Percentiles rank a stretch among this genome's conserved stretches.
Evolutionary conservation across 768 basidiomycete species (phyloP).

Genomic region (Postia placenta): DNA sequence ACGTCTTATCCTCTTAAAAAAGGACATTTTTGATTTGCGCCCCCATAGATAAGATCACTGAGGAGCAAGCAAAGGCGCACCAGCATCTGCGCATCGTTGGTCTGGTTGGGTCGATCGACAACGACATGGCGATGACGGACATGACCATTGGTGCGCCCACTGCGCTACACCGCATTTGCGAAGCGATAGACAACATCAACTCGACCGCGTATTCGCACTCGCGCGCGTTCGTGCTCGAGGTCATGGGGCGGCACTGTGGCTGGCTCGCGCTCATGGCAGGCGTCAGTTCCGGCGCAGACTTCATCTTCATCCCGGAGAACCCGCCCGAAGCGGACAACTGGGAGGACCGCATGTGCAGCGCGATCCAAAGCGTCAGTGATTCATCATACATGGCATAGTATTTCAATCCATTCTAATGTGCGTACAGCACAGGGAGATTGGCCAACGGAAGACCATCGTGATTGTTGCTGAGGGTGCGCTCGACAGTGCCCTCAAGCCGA

Average conservation of each 20-base stretch:
- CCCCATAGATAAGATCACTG: constrained; percentile 59
- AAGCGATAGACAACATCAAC: constrained; percentile 96
- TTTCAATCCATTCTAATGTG: constrained; percentile 1
- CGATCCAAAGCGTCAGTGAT: constrained; percentile 64
- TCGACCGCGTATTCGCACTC: constrained; percentile 96
- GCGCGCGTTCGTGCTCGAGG: constrained; percentile 95
- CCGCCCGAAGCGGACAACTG: constrained; percentile 77
- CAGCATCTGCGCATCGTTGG: constrained; percentile 92
- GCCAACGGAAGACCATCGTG: constrained; percentile 97
- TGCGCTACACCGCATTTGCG: constrained; percentile 93
- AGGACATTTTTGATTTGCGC: too few species aligned
- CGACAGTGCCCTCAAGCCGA: constrained; percentile 84
- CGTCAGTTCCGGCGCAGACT: constrained; percentile 91
- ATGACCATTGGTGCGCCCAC: constrained; percentile 96
- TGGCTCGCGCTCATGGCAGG: constrained; percentile 95
- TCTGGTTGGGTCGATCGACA: constrained; percentile 98
- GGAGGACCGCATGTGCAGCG: constrained; percentile 89
- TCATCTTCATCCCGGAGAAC: constrained; percentile 94
- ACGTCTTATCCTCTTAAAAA: constrained; percentile 10
- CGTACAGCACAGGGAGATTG: constrained; percentile 76
- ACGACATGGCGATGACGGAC: constrained; percentile 98
- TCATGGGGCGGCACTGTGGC: constrained; percentile 99
- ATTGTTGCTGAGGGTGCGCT: constrained; percentile 97
- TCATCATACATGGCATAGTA: not conserved
- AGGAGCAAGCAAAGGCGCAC: constrained; percentile 63